Base-by-base conservation (phyloP, 2,329 filamentous ascomycete species). In the Ceratocystiopsis minuta region DNA sequence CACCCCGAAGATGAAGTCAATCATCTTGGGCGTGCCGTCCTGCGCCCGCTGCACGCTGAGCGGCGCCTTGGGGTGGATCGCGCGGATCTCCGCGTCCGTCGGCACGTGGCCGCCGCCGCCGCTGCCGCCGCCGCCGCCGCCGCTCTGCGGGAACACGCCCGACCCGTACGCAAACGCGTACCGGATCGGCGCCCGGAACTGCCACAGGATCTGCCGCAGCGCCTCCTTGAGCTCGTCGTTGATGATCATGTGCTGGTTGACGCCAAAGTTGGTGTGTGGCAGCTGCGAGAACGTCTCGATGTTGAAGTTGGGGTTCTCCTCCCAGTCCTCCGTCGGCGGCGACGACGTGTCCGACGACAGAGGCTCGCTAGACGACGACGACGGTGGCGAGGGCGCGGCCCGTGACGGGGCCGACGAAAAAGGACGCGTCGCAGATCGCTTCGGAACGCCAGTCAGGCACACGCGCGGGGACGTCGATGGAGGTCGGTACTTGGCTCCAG, bases 111-210 rank as follows among this genome's bases (percentile, higher is more conserved):
- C 70, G 42, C 60, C 57, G n/a, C 59, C 55, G 45, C 59, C 64
- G 17, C 64, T 65, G 20, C 20, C 59, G 46, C 62, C 60, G 49
- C 70, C 70, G 42, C 60, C 57, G n/a, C 59, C 55, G 45, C 59
- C 64, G 17, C 64, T 65, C 57, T 98, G 90, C 0, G 87, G 78
- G 54, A 98, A 98, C 11, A 98, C 90, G 4, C 90, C 90, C 6
- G 88, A 96, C 17, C 90, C 90, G 55, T 98, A 98, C 2, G 90
- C 90, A 58, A 98, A 94, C 14, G 87, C 88, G 64, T 96, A 96
- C 43, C 87, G 77, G 50, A 98, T 93, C 0, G 90, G 88, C 1
- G 90, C 88, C 40, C 79, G 72, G 60, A 98, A 96, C 53, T 92
- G 75, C 73, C 86, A 90, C 17, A 95, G 66, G 49, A 96, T 82